These are phyloP conservation scores for Quercus rubra DNA, from an alignment of 306 rosid species.

Conservation along the genomic window DNA sequence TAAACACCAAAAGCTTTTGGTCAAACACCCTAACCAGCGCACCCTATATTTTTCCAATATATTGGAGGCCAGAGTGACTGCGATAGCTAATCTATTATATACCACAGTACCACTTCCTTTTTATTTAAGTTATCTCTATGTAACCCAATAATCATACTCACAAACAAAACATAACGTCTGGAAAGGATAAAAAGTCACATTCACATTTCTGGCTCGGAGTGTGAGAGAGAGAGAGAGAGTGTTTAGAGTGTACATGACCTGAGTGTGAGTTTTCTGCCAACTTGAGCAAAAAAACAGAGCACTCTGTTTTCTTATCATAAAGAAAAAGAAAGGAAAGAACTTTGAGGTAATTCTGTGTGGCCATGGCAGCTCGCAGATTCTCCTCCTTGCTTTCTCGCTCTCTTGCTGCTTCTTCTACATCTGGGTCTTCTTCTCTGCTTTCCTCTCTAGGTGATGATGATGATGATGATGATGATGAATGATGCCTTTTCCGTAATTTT, in stretches of 20 bases:
- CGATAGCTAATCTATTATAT: neutral
- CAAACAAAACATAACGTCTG: neutral
- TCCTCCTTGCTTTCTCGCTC: conserved; percentile 56
- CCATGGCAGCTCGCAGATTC: conserved; percentile 77
- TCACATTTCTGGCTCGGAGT: neutral
- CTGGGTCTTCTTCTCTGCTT: conserved; percentile 49
- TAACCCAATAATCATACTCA: neutral
- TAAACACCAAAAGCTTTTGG: too few relatives aligned
- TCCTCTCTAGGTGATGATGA: conserved; percentile 45
- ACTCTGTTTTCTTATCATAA: neutral
- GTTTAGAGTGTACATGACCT: neutral
- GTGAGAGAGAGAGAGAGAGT: neutral
- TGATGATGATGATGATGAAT: neutral
- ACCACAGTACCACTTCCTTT: neutral
- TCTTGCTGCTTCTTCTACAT: conserved; percentile 32
- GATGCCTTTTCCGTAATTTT: neutral
- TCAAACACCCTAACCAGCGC: too few relatives aligned
- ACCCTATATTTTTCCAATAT: neutral
- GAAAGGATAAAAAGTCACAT: neutral
- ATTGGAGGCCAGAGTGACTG: neutral
- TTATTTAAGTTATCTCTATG: neutral
- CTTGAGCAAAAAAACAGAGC: neutral
- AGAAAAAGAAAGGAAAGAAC: neutral
- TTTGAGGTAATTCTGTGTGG: conserved; percentile 11
- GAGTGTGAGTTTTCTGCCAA: too few relatives aligned